These are phyloP conservation scores for Exsudoporus frostii DNA, from an alignment of 768 basidiomycete genomes.

Conservation along the genomic window DNA sequence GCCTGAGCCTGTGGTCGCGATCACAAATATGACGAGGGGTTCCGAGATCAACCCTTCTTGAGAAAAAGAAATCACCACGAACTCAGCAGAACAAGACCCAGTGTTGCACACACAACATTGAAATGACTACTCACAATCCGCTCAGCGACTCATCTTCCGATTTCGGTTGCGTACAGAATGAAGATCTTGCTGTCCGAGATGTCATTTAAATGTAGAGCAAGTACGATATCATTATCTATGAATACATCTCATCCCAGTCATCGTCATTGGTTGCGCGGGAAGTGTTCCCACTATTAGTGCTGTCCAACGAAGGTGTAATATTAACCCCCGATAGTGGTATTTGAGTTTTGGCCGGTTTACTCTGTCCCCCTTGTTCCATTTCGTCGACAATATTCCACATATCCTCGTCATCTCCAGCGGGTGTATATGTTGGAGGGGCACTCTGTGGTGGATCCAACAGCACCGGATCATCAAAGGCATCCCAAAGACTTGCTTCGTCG, in stretches of 20 bases:
- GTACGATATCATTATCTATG: conserved; percentile 21
- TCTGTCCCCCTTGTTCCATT: conserved; percentile 37
- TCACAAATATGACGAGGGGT: conserved; percentile 66
- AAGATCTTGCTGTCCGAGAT: conserved; percentile 39
- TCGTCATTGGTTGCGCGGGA: conserved; percentile 41
- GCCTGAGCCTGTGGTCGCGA: conserved; percentile 85
- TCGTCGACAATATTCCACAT: conserved; percentile 71
- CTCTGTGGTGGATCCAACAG: conserved; percentile 6
- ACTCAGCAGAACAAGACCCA: conserved; percentile 23
- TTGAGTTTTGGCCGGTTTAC: conserved; percentile 4
- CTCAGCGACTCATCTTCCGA: conserved; percentile 83
- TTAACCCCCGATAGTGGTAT: conserved; percentile 27
- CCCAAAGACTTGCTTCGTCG: conserved; percentile 42
- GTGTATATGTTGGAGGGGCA: neutral
- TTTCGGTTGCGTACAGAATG: conserved; percentile 89
- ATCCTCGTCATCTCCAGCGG: conserved; percentile 52
- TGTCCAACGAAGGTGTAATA: conserved; percentile 12
- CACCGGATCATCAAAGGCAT: conserved; percentile 16
- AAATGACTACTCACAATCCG: conserved; percentile 64
- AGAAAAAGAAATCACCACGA: neutral
- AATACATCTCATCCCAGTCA: conserved; percentile 68
- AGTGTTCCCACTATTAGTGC: conserved; percentile 3
- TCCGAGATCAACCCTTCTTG: conserved; percentile 70
- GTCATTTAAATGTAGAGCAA: too few species aligned
- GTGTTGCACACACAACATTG: conserved; percentile 37